phyloP scores from a whole-genome alignment of 345 rosid species.

The Heritiera littoralis region DNA sequence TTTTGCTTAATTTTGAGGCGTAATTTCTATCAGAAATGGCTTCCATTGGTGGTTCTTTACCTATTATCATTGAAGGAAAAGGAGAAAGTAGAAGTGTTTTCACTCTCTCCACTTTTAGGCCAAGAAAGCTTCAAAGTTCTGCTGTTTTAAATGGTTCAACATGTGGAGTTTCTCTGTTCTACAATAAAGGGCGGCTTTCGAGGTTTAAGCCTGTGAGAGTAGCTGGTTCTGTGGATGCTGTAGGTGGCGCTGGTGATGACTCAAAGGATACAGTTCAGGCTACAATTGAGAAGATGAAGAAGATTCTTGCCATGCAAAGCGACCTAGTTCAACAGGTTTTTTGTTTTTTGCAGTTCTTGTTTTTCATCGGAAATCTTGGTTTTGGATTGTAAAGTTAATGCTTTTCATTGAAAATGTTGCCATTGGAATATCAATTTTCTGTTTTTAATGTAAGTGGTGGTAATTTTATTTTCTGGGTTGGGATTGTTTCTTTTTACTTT shows the following conservation, averaged over 20 bases:
- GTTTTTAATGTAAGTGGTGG: background rate
- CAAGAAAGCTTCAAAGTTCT: constrained; percentile 34
- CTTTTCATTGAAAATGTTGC: background rate
- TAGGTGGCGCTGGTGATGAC: constrained; percentile 34
- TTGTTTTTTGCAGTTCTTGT: constrained; percentile 24
- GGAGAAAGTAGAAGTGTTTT: constrained; percentile 37
- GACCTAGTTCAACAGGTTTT: constrained; percentile 72
- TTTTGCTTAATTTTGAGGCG: constrained; percentile 31
- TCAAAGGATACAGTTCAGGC: constrained; percentile 69
- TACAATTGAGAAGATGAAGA: constrained; percentile 83
- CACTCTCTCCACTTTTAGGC: constrained; percentile 31
- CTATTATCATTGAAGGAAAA: constrained; percentile 39
- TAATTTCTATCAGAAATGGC: constrained; percentile 45
- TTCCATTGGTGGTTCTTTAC: constrained; percentile 47
- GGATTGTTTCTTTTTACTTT: background rate
- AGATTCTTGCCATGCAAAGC: constrained; percentile 80
- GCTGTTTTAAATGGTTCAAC: constrained; percentile 36
- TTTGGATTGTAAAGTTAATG: background rate
- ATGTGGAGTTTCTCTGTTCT: constrained; percentile 38
- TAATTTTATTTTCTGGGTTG: background rate
- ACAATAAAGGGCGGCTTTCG: constrained; percentile 33
- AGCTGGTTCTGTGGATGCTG: constrained; percentile 35
- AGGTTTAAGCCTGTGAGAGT: constrained; percentile 49
- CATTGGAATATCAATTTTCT: background rate
- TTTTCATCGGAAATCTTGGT: background rate